Conservation (phyloP, 2,329 filamentous ascomycete species). For the Phaeophleospora eucalypticola region DNA sequence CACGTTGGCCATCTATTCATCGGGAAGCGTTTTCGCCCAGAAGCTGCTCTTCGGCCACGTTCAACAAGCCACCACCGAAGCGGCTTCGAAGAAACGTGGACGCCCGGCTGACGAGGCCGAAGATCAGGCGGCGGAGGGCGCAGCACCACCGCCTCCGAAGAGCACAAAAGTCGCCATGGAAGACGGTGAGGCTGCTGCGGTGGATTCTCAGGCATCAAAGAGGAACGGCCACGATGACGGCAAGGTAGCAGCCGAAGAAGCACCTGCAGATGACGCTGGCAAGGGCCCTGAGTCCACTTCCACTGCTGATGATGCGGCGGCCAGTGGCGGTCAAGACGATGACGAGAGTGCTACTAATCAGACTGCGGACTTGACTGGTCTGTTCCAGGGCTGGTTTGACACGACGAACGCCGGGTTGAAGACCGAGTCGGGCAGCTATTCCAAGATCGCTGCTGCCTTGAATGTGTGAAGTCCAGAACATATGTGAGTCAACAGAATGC, state of each 20-base stretch:
- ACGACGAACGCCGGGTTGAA: constrained; percentile 77
- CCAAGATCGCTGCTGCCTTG: constrained; percentile 55
- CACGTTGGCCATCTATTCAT: constrained; percentile 71
- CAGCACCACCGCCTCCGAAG: constrained; percentile 13
- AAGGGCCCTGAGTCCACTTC: constrained; percentile 5
- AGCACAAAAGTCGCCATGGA: constrained; percentile 1
- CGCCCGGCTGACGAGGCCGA: constrained; percentile 13
- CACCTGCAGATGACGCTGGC: constrained; percentile 1
- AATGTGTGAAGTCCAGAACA: constrained; percentile 17
- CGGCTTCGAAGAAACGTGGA: constrained; percentile 16
- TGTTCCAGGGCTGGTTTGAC: constrained; percentile 69
- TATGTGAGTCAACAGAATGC: background rate
- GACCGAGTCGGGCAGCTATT: constrained; percentile 63
- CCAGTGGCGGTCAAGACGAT: constrained; percentile 1
- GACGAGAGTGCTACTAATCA: constrained; percentile 27
- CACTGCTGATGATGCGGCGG: constrained; percentile 1
- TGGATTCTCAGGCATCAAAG: background rate
- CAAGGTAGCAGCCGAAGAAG: constrained; percentile 1
- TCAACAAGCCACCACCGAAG: constrained; percentile 7
- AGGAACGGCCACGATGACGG: background rate
- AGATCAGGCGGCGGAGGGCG: constrained; percentile 15
- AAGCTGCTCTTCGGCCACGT: constrained; percentile 70
- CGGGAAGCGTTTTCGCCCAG: constrained; percentile 74
- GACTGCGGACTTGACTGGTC: constrained; percentile 54
- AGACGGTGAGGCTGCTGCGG: background rate